phyloP scores from a whole-genome alignment of 352 stramenopile genomes.

The Aphanomyces astaci region DNA sequence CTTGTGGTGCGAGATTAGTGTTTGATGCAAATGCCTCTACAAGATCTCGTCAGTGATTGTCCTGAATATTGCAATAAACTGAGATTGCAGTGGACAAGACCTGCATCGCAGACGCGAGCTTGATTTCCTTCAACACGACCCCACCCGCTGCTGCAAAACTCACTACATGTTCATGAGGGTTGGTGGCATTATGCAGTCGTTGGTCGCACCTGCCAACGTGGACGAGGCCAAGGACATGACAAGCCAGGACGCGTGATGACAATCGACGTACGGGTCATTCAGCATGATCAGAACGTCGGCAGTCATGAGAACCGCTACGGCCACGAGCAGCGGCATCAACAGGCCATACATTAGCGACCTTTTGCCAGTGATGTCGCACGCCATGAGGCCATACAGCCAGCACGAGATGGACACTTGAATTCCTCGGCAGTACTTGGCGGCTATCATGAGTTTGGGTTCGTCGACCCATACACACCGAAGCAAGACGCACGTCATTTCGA shows the following conservation, averaged over 20 bases:
- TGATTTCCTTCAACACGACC: conserved; percentile 57
- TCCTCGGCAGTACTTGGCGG: conserved; percentile 62
- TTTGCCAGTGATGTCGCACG: conserved; percentile 44
- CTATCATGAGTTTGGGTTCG: conserved; percentile 50
- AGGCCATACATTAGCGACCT: conserved; percentile 40
- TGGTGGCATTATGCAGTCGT: not conserved
- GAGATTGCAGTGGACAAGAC: conserved; percentile 25
- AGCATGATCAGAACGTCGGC: conserved; percentile 43
- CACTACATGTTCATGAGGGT: conserved; percentile 25
- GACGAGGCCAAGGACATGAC: conserved; percentile 51
- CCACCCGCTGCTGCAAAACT: conserved; percentile 53
- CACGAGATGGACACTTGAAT: conserved; percentile 62
- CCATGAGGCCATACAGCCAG: conserved; percentile 56
- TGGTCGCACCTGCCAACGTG: conserved; percentile 41
- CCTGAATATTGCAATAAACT: not conserved
- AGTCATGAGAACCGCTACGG: conserved; percentile 50
- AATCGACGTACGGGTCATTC: conserved; percentile 42
- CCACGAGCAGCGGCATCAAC: conserved; percentile 40
- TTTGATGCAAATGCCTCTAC: not conserved
- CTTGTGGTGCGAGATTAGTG: conserved; percentile 5
- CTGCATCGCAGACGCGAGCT: conserved; percentile 40
- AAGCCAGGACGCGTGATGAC: conserved; percentile 59
- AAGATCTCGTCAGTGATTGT: not conserved
- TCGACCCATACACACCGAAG: conserved; percentile 55
- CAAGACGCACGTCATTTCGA: conserved; percentile 60